phyloP scores from a whole-genome alignment of 768 basidiomycete genomes.

The Arthromyces matolae region DNA sequence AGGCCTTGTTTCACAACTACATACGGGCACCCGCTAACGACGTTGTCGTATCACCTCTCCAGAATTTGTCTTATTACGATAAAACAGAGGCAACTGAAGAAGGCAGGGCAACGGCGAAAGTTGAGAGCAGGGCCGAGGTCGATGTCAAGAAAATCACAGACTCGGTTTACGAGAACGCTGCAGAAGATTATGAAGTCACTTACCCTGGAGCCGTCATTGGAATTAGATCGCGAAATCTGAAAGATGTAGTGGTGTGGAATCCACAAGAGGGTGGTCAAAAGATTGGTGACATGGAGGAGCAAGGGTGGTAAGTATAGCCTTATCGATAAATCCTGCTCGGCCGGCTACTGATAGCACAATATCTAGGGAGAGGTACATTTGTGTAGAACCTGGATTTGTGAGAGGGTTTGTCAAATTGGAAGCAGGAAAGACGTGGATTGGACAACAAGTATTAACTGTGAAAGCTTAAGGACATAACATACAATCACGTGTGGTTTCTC shows the following conservation, averaged over 20 bases:
- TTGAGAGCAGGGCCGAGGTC: constrained; percentile 59
- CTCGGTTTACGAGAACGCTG: constrained; percentile 69
- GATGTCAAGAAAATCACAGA: constrained; percentile 69
- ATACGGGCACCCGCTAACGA: constrained; percentile 60
- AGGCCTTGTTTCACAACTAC: constrained; percentile 92
- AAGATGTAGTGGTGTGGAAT: constrained; percentile 94
- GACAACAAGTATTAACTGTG: constrained; percentile 61
- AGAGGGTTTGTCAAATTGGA: constrained; percentile 62
- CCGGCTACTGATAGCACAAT: too few relatives aligned
- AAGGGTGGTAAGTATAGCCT: constrained; percentile 84
- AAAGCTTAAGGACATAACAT: too few relatives aligned
- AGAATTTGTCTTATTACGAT: constrained; percentile 68
- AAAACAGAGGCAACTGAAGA: constrained; percentile 67
- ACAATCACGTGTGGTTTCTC: too few relatives aligned
- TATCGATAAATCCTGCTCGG: too few relatives aligned
- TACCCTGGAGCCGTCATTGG: constrained; percentile 58
- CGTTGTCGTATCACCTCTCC: constrained; percentile 61
- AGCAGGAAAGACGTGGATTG: constrained; percentile 70
- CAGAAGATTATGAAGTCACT: constrained; percentile 49
- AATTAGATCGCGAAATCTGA: constrained; percentile 52
- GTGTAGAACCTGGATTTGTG: constrained; percentile 89
- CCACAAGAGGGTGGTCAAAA: constrained; percentile 70
- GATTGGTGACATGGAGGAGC: constrained; percentile 86
- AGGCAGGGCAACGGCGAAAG: constrained; percentile 44
- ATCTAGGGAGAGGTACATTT: constrained; percentile 76